phyloP scores from a whole-genome alignment of 192 early-diverging fungal genomes.

The Coemansia sp. region DNA sequence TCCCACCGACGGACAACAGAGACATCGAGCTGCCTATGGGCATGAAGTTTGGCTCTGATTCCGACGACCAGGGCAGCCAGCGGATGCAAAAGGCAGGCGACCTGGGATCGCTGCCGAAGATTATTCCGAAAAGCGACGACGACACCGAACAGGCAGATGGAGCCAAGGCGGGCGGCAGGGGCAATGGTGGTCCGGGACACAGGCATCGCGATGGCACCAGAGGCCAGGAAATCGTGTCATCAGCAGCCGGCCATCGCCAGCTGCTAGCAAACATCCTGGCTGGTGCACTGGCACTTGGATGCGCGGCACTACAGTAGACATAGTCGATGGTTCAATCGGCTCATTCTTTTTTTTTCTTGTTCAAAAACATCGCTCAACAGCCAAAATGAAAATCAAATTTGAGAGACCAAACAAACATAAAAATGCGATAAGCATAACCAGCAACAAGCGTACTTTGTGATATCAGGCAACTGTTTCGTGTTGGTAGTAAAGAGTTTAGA shows the following conservation, averaged over 20 bases:
- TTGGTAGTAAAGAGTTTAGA: too few relatives aligned
- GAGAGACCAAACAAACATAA: too few relatives aligned
- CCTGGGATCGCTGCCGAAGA: slow-evolving; percentile 32
- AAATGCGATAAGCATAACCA: too few relatives aligned
- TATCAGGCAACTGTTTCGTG: too few relatives aligned
- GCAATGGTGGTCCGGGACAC: background rate
- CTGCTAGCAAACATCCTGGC: background rate
- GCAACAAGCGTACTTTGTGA: too few relatives aligned
- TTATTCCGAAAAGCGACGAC: slow-evolving; percentile 22
- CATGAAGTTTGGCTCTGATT: slow-evolving; percentile 47
- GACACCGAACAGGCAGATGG: background rate
- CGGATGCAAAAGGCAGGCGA: slow-evolving; percentile 15
- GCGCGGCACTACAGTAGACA: background rate
- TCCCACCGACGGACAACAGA: slow-evolving; percentile 35
- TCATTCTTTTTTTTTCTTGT: too few relatives aligned
- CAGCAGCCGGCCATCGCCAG: background rate
- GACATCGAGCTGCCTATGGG: slow-evolving; percentile 46
- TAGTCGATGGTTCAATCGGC: too few relatives aligned
- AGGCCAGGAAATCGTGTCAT: background rate
- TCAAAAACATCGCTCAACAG: too few relatives aligned
- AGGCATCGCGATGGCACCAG: background rate
- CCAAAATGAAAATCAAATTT: too few relatives aligned
- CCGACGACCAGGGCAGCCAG: slow-evolving; percentile 3
- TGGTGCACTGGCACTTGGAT: background rate
- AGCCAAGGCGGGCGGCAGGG: background rate